Percentiles rank a stretch among this genome's conserved stretches.
Evolutionary conservation across 495 filamentous ascomycete species (phyloP).

Genomic region (Aspergillus cristatus): DNA sequence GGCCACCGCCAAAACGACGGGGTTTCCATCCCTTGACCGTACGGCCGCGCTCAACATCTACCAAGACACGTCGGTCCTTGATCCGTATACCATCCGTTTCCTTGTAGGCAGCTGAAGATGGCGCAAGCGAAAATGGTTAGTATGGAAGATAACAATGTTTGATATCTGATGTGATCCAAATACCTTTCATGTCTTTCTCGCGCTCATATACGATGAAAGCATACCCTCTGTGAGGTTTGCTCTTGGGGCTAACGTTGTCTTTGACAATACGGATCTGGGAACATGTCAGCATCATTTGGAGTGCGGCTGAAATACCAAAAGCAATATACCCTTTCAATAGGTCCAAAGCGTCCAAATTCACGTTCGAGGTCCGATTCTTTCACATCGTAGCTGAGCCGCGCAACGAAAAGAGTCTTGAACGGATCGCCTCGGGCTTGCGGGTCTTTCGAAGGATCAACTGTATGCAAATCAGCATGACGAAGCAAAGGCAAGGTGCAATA

Average conservation of each 20-base stretch:
- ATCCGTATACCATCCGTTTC: slow-evolving; percentile 87
- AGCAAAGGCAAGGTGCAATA: slow-evolving; percentile 7
- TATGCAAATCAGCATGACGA: slow-evolving; percentile 6
- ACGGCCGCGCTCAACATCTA: slow-evolving; percentile 93
- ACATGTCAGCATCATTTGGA: slow-evolving; percentile 7
- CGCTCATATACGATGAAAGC: slow-evolving; percentile 96
- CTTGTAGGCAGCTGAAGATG: slow-evolving; percentile 61
- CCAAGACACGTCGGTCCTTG: slow-evolving; percentile 81
- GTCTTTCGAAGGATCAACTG: slow-evolving; percentile 61
- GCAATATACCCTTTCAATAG: slow-evolving; percentile 71
- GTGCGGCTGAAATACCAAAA: no score
- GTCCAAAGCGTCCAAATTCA: slow-evolving; percentile 90
- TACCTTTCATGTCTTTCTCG: slow-evolving; percentile 99
- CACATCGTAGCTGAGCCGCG: slow-evolving; percentile 78
- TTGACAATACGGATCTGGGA: slow-evolving; percentile 77
- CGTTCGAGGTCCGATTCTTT: slow-evolving; percentile 84
- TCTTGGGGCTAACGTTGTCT: slow-evolving; percentile 57
- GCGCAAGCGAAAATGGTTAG: slow-evolving; percentile 20
- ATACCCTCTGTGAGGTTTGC: slow-evolving; percentile 82
- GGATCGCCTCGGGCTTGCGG: slow-evolving; percentile 83
- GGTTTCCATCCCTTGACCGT: slow-evolving; percentile 94
- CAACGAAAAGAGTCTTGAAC: slow-evolving; percentile 90
- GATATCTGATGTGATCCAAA: slow-evolving; percentile 4
- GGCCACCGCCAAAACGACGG: slow-evolving; percentile 80
- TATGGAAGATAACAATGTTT: slow-evolving; percentile 9